Evolutionary conservation across 2,329 filamentous ascomycete species (phyloP).

Genomic region (Fusarium subtropicale): DNA sequence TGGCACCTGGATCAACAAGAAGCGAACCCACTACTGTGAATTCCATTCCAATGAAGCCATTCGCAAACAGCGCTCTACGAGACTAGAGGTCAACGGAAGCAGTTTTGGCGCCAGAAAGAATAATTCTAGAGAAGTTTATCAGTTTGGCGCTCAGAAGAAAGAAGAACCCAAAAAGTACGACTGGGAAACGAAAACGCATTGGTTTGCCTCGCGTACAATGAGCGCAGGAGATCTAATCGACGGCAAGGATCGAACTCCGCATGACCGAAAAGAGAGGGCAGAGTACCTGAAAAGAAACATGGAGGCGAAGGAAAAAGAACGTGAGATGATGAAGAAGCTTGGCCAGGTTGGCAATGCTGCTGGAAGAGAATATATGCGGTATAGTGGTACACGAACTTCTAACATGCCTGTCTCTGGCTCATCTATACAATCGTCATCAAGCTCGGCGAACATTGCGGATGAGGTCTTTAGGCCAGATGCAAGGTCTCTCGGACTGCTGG

Average conservation of each 20-base stretch:
- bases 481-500: conserved; percentile 50
- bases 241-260: conserved; percentile 67
- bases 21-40: conserved; percentile 91
- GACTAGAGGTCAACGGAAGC: conserved; percentile 84
- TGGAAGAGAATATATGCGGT: conserved; percentile 77
- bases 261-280: conserved; percentile 70
- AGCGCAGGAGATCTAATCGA: conserved; percentile 74
- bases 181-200: conserved; percentile 67
- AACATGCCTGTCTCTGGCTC: conserved; percentile 20
- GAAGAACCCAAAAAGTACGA: conserved; percentile 60
- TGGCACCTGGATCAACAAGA: conserved; percentile 85
- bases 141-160: conserved; percentile 34
- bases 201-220: conserved; percentile 63
- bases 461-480: conserved; percentile 57
- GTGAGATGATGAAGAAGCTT: conserved; percentile 76
- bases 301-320: conserved; percentile 76
- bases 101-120: conserved; percentile 56
- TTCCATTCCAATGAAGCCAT: conserved; percentile 89
- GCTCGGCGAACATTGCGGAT: conserved; percentile 39
- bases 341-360: conserved; percentile 72
- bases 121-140: conserved; percentile 46
- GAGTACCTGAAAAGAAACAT: conserved; percentile 75
- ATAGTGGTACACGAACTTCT: conserved; percentile 40
- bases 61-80: conserved; percentile 70
- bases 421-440: conserved; percentile 32